Base-by-base conservation (phyloP, 441 rosid genomes). In the Adansonia gregorii region DNA sequence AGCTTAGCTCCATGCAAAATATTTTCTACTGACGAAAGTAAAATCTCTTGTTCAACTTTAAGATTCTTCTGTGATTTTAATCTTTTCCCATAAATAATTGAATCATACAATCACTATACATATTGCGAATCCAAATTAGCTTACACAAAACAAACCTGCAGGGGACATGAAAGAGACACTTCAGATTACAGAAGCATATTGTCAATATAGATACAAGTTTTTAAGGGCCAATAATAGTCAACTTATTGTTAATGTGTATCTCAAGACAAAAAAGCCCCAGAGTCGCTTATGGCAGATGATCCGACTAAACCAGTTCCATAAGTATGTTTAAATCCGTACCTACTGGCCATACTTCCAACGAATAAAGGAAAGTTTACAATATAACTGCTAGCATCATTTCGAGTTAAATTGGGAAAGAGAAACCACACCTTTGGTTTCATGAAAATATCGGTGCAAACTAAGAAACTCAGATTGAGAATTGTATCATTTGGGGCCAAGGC, bases 91-190 rank as follows among this genome's bases (percentile, higher is more conserved):
- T 64, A 81, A 81, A 78, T 78, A 82, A 87, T 82, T 73, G 81
- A 83, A 78, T 82, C 80, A 76, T 72, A 78, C 83, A 86, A 86
- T 46, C 86, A 88, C 86, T 89, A 85, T 81, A 88, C 88, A 90
- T 93, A 88, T 68, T 86, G 81, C 90, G 82, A 82, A 91, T 88
- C 97, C 94, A 82, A 84, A 84, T 90, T 93, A 92, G 96, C 98
- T 84, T 89, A 89, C 88, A 88, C 91, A 88, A 84, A 93, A 90
- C 88, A 91, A 86, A 95, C 99, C 99, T 93, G 99, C n/a, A 93
- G 82, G 82, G 87, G 88, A 89, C 92, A 92, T 78, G 91, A 92
- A 93, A 92, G 86, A 90, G 89, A n/a, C n/a, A 92, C 84, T 94
- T 93, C 92, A 95, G 98, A 83, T 83, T 80, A 85, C 87, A 84